A percentile compares a stretch with the other conserved stretches of the same genome.
Evolutionary conservation across 768 basidiomycete species (phyloP).

Genomic region (Clitopilus hobsonii): DNA sequence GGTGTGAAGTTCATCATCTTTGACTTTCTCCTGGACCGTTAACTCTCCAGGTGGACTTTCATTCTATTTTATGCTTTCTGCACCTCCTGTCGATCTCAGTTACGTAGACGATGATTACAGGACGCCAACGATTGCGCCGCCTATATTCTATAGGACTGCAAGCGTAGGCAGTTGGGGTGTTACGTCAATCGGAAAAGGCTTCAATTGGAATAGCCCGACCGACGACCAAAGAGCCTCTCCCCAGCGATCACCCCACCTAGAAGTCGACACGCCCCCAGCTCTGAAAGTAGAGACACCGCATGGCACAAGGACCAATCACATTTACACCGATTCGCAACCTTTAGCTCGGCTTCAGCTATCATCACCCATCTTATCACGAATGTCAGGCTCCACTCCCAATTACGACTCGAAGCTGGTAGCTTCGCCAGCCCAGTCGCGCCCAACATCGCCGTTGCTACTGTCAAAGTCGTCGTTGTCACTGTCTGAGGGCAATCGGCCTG

Average conservation of each 20-base stretch:
- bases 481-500: constrained; percentile 20
- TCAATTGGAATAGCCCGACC: constrained; percentile 58
- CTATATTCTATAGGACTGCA: constrained; percentile 53
- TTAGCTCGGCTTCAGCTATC: constrained; percentile 17
- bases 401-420: constrained; percentile 23
- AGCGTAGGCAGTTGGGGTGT: constrained; percentile 83
- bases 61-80: constrained; percentile 49
- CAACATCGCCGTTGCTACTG: constrained; percentile 25
- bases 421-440: constrained; percentile 27
- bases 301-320: constrained; percentile 32
- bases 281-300: constrained; percentile 17
- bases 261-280: constrained; percentile 10
- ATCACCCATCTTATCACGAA: constrained; percentile 18
- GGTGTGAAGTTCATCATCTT: background rate
- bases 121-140: constrained; percentile 35
- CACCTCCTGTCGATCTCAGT: constrained; percentile 51
- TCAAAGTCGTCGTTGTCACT: constrained; percentile 11
- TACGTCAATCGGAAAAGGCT: constrained; percentile 79
- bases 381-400: constrained; percentile 22
- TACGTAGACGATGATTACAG: constrained; percentile 75
- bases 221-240: constrained; percentile 20
- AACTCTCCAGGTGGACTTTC: constrained; percentile 7
- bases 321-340: constrained; percentile 28
- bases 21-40: background rate
- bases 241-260: constrained; percentile 12